Conservation (phyloP, 768 basidiomycete species). For the Pleurotus tuber-regium region DNA sequence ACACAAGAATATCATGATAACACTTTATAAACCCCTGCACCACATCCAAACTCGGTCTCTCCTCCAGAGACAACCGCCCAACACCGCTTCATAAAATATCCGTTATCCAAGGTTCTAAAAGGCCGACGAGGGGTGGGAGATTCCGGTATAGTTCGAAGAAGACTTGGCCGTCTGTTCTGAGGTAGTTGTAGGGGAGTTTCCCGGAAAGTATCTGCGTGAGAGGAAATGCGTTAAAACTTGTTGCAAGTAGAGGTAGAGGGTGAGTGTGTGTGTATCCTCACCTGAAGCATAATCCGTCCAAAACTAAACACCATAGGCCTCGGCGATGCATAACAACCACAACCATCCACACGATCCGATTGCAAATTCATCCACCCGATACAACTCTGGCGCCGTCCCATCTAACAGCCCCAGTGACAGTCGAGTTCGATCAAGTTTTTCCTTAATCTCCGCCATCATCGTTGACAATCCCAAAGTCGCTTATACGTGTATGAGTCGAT, state of each 20-base stretch:
- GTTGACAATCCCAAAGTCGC: slow-evolving; percentile 9
- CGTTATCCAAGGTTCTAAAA: slow-evolving; percentile 2
- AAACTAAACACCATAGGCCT: background rate
- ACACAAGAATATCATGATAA: slow-evolving; percentile 1
- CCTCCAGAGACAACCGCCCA: slow-evolving; percentile 8
- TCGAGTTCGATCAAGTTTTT: slow-evolving; percentile 1
- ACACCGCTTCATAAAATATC: slow-evolving; percentile 10
- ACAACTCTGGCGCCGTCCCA: slow-evolving; percentile 7
- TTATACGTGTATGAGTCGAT: background rate
- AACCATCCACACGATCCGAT: background rate
- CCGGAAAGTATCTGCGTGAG: slow-evolving; percentile 5
- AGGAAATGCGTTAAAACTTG: background rate
- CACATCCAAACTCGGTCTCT: slow-evolving; percentile 1
- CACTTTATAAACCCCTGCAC: slow-evolving; percentile 1
- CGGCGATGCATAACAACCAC: background rate
- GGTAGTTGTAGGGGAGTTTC: slow-evolving; percentile 4
- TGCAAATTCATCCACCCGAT: background rate
- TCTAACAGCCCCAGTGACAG: background rate
- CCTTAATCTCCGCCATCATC: slow-evolving; percentile 2
- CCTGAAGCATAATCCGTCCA: slow-evolving; percentile 6
- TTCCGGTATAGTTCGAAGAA: slow-evolving; percentile 6
- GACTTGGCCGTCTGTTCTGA: slow-evolving; percentile 3
- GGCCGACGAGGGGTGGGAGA: slow-evolving; percentile 6
- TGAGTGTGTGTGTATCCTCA: background rate
- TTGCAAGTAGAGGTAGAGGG: background rate